phyloP scores from a whole-genome alignment of 495 filamentous ascomycete genomes.

The Glarea lozoyensis region DNA sequence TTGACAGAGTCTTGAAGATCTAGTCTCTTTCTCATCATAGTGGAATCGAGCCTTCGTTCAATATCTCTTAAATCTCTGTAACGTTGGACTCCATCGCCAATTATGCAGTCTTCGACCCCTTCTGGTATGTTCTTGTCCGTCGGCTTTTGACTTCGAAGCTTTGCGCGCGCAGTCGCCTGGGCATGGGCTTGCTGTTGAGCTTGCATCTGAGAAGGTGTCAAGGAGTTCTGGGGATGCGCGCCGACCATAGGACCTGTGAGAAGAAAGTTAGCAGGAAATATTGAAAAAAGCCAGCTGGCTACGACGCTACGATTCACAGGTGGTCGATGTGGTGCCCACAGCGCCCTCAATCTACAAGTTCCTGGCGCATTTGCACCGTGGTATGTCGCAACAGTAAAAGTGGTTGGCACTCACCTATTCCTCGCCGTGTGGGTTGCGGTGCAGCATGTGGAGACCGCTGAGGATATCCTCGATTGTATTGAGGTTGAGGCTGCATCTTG shows the following conservation, averaged over 20 bases:
- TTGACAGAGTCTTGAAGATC: conserved; percentile 82
- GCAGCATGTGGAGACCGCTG: conserved; percentile 18
- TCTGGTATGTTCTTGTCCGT: conserved; percentile 93
- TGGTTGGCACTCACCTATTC: conserved; percentile 21
- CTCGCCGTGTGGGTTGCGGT: conserved; percentile 15
- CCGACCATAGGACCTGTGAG: conserved; percentile 47
- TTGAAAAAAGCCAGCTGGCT: no score
- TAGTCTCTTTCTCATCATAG: conserved; percentile 88
- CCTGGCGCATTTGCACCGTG: no score
- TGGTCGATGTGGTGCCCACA: no score
- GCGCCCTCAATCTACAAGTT: no score
- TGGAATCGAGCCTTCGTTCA: conserved; percentile 83
- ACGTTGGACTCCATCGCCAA: conserved; percentile 72
- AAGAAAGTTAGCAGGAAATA: background rate
- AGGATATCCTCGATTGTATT: conserved; percentile 16
- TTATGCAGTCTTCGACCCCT: conserved; percentile 67
- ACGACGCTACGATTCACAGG: no score
- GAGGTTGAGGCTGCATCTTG: conserved; percentile 22
- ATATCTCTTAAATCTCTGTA: conserved; percentile 79
- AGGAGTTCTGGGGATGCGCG: conserved; percentile 34
- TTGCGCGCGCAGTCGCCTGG: conserved; percentile 54
- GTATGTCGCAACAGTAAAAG: no score
- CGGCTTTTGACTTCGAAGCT: conserved; percentile 74
- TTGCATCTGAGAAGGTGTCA: conserved; percentile 43
- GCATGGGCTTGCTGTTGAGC: conserved; percentile 46